Conservation (phyloP, 2,329 filamentous ascomycete species). For the Trichoderma asperellum region DNA sequence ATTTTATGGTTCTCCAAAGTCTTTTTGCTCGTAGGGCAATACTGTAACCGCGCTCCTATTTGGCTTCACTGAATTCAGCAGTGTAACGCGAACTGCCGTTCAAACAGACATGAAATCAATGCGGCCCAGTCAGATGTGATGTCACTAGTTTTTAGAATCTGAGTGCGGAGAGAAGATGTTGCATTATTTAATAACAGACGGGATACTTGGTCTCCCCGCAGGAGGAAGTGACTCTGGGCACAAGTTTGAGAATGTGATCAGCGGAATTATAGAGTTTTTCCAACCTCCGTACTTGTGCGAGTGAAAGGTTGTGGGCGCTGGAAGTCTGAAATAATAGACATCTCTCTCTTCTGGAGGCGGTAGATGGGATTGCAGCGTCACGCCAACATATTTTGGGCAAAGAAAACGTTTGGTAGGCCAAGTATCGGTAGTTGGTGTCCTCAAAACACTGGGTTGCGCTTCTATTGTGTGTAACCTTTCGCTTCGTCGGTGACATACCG, state of each 20-base stretch:
- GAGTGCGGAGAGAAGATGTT: neutral
- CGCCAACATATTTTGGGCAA: neutral
- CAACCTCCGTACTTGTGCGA: neutral
- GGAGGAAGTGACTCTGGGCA: neutral
- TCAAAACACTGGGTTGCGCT: neutral
- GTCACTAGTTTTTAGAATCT: neutral
- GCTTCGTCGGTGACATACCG: neutral
- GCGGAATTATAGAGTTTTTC: neutral
- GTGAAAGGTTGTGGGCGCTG: neutral
- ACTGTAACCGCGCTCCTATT: neutral
- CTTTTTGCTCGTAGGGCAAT: no score
- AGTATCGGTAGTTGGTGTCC: neutral
- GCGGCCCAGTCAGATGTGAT: neutral
- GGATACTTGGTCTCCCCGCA: no score
- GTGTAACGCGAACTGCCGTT: neutral
- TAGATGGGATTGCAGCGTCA: neutral
- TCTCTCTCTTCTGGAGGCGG: neutral
- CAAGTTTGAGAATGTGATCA: neutral
- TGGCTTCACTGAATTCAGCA: neutral
- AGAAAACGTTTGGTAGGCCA: neutral
- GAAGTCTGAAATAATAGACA: neutral
- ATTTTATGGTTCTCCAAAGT: no score
- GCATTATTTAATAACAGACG: no score
- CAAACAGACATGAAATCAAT: neutral
- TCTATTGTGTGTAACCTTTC: neutral